A percentile compares a stretch with the other conserved stretches of the same genome.
Conservation (phyloP, 768 basidiomycete genomes). For the Boletus barrowsii region DNA sequence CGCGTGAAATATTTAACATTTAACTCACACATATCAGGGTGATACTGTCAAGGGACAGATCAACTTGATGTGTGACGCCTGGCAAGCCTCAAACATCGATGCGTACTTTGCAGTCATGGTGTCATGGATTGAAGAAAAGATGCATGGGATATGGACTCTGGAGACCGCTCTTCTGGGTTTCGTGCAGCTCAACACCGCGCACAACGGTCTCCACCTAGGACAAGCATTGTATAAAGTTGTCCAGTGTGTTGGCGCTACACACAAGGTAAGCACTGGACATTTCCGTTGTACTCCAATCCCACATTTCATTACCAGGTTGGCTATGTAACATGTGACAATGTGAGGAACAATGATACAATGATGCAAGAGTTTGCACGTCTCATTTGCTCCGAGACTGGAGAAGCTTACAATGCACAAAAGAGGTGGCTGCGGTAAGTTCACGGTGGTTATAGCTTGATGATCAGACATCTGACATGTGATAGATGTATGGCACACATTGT, state of each 20-base stretch:
- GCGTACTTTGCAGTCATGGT: background rate
- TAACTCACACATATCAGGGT: no score
- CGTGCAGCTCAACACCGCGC: constrained; percentile 35
- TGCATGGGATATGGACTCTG: background rate
- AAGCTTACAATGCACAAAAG: background rate
- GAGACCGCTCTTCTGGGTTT: constrained; percentile 21
- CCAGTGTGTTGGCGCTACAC: constrained; percentile 20
- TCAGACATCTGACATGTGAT: no score
- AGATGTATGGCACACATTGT: constrained; percentile 3
- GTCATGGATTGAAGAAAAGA: background rate
- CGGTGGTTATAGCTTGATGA: no score
- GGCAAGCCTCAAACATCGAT: background rate
- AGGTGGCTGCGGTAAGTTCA: no score
- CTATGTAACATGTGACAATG: background rate
- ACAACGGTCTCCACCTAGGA: constrained; percentile 26
- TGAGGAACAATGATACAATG: constrained; percentile 6
- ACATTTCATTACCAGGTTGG: constrained; percentile 25
- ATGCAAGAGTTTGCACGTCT: background rate
- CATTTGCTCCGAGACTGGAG: constrained; percentile 14
- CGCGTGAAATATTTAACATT: no score
- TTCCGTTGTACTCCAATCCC: no score
- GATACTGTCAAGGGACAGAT: constrained; percentile 20
- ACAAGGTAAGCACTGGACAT: no score
- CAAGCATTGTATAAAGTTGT: constrained; percentile 37
- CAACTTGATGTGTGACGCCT: background rate